A percentile compares a stretch with the other conserved stretches of the same genome.
Conservation (phyloP, 345 rosid genomes). For the Cochlearia excelsa region DNA sequence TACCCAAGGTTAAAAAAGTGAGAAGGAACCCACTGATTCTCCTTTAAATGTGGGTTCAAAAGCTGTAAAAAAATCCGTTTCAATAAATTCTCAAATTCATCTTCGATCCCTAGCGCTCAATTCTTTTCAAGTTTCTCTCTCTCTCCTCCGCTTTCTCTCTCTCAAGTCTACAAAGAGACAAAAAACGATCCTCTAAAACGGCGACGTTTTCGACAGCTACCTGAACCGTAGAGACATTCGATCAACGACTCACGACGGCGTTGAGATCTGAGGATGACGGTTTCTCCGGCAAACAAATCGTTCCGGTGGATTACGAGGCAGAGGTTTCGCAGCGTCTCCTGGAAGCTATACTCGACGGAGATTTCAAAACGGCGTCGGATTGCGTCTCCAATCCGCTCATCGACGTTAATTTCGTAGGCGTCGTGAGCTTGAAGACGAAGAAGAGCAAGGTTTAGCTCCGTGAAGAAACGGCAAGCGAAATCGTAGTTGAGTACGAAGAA, state of each 20-base stretch:
- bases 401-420: constrained; percentile 87
- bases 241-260: constrained; percentile 23
- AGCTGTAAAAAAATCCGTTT: constrained; percentile 22
- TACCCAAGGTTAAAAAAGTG: constrained; percentile 1
- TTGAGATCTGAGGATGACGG: constrained; percentile 48
- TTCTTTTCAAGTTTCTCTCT: constrained; percentile 45
- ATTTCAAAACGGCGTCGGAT: constrained; percentile 55
- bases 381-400: constrained; percentile 65
- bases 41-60: constrained; percentile 13
- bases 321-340: constrained; percentile 87
- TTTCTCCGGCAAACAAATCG: constrained; percentile 83
- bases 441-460: constrained; percentile 63
- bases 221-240: constrained; percentile 8
- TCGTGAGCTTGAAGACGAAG: constrained; percentile 65
- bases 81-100: constrained; percentile 44
- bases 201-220: constrained; percentile 15
- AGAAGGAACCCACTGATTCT: constrained; percentile 17
- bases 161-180: constrained; percentile 37
- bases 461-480: constrained; percentile 63
- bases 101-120: constrained; percentile 51
- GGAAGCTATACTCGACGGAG: constrained; percentile 65
- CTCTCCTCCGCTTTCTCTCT: constrained; percentile 28
- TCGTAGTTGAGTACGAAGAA: constrained; percentile 67
- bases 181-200: constrained; percentile 21
- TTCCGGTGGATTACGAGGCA: constrained; percentile 81